These are phyloP conservation scores for Leccinum olivaceopallidum DNA, from an alignment of 768 basidiomycete genomes.

Conservation along the genomic window DNA sequence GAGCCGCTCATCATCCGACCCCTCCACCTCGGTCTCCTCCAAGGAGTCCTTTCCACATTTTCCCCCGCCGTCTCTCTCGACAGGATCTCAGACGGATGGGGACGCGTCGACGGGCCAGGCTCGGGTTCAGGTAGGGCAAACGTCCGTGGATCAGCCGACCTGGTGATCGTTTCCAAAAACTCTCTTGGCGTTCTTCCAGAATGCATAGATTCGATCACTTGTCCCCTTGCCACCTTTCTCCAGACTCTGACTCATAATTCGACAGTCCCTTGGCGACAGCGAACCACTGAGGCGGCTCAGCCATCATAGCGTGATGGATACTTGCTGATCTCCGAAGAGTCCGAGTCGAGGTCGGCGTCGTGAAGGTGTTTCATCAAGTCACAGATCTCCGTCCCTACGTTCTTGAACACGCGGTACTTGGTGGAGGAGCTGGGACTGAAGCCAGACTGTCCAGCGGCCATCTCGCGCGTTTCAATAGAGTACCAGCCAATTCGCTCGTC, in stretches of 20 bases:
- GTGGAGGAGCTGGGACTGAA: constrained; percentile 37
- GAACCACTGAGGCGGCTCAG: constrained; percentile 51
- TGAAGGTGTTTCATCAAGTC: constrained; percentile 45
- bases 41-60: not conserved
- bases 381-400: constrained; percentile 46
- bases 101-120: constrained; percentile 2
- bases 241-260: constrained; percentile 16
- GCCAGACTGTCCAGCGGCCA: constrained; percentile 40
- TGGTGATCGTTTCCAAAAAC: constrained; percentile 38
- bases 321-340: constrained; percentile 39
- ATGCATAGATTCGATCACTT: constrained; percentile 39
- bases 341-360: constrained; percentile 32
- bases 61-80: not conserved
- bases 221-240: constrained; percentile 37
- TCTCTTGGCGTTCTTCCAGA: constrained; percentile 49
- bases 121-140: not conserved
- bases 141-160: not conserved
- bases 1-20: constrained; percentile 5
- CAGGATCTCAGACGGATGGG: constrained; percentile 23
- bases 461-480: constrained; percentile 60
- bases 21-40: constrained; percentile 10
- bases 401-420: constrained; percentile 43
- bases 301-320: constrained; percentile 46
- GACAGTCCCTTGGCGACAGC: constrained; percentile 17
- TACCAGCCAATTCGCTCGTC: constrained; percentile 63